Evolutionary conservation across 2,329 filamentous ascomycete species (phyloP), one percentile per base, ranked within the genome.

Genomic region (Ceratocystis smalleyi): DNA sequence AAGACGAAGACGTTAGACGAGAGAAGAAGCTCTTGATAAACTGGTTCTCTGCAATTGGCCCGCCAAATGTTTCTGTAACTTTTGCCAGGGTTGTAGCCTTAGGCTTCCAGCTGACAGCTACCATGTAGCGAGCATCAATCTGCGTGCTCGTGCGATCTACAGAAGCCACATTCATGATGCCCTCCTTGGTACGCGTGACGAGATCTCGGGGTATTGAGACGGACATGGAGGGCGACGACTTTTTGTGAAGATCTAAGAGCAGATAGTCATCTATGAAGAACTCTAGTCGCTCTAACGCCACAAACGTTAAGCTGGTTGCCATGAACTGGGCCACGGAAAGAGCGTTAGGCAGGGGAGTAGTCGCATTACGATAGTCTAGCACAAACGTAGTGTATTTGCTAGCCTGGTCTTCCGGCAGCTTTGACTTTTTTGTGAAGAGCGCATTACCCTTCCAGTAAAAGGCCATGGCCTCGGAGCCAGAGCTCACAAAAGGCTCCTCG

Each of bases 371-470:
- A 74, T 97, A 96, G 72, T 97, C 91, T 59, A 99, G 80, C 59
- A 96, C 85, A 72, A 99, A 99, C n/a, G 87, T 88, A 1, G 95
- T 99, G 70, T 92, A 83, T 40, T 78, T 78, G 64, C 80, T 87
- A 17, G 79, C 76, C 70, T 90, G 81, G 27, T 83, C 82, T 57
- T 83, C 78, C 1, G 87, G 84, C 6, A 96, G 76, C 69, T 85
- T 84, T 24, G 94, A 80, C 69, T 90, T 89, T 70, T 91, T 87
- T 27, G 95, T 99, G 73, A 96, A 97, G 1, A 99, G 81, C 4
- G 90, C 89, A 73, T 97, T 97, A n/a, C 88, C 91, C 74, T 96
- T 97, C 95, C 94, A 99, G 77, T 96, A 99, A 72, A 99, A 99
- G 0, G 92, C 92, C 89, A 99, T 96, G 45, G 91, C 91, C 74